phyloP scores from a whole-genome alignment of 768 basidiomycete species.

The Suillus paluster region DNA sequence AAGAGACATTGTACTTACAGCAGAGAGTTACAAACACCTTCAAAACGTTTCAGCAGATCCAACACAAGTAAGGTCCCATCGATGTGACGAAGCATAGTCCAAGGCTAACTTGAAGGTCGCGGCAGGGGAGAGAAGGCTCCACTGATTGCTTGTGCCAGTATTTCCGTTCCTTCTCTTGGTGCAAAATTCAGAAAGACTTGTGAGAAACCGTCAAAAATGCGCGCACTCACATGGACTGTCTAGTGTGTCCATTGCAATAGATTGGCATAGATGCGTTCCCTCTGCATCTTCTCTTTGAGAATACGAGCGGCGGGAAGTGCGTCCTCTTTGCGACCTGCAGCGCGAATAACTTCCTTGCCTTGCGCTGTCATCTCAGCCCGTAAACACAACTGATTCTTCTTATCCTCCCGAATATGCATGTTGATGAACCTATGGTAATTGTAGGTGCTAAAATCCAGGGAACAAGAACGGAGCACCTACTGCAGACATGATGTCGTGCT shows the following conservation, averaged over 20 bases:
- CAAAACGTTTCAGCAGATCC: no score
- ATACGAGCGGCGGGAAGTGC: background rate
- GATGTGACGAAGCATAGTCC: no score
- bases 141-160: no score
- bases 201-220: no score
- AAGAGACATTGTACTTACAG: no score
- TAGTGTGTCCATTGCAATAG: background rate
- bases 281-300: constrained; percentile 18
- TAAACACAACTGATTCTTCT: constrained; percentile 18
- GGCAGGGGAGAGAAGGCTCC: no score
- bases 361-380: constrained; percentile 21
- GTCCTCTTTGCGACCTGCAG: background rate
- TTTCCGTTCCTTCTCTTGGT: no score
- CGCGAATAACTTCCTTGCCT: constrained; percentile 15
- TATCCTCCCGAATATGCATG: constrained; percentile 18
- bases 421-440: constrained; percentile 13
- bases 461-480: background rate
- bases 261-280: constrained; percentile 14
- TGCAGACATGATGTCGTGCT: constrained; percentile 16
- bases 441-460: background rate
- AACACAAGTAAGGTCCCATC: no score
- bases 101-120: no score
- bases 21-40: no score
- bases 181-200: no score
- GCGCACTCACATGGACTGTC: background rate